These are phyloP conservation scores for Aspergillus candidus DNA, from an alignment of 2,329 filamentous ascomycete species.

Conservation along the genomic window DNA sequence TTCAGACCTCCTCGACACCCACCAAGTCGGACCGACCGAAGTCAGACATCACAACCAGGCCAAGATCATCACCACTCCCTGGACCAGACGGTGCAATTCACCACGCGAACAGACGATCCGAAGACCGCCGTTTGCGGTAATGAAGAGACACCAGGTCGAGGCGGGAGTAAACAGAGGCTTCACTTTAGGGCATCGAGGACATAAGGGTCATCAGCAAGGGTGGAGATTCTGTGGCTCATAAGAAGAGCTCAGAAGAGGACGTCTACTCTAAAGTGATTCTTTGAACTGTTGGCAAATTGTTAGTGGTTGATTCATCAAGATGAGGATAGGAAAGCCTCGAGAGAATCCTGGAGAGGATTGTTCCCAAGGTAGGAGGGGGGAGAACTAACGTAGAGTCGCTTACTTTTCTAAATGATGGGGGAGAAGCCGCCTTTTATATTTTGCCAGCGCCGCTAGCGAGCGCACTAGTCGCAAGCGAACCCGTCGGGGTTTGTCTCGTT, in stretches of 20 bases:
- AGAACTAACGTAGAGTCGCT: constrained; percentile 41
- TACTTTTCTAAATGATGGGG: constrained; percentile 30
- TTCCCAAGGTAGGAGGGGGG: constrained; percentile 20
- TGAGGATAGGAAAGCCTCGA: no score
- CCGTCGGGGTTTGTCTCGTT: constrained; percentile 15
- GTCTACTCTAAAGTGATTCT: constrained; percentile 99
- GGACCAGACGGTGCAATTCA: constrained; percentile 48
- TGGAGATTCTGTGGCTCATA: constrained; percentile 86
- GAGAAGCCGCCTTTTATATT: constrained; percentile 23
- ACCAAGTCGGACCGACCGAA: constrained; percentile 72
- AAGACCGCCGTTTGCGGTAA: constrained; percentile 10
- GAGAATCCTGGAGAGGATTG: not conserved
- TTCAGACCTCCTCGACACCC: constrained; percentile 89
- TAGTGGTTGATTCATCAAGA: constrained; percentile 12
- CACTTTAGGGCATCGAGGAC: constrained; percentile 88
- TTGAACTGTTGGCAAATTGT: constrained; percentile 37
- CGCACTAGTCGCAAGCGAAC: constrained; percentile 26
- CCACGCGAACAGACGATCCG: constrained; percentile 33
- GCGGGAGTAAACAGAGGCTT: constrained; percentile 55
- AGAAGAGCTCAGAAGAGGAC: constrained; percentile 86
- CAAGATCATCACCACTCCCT: constrained; percentile 95
- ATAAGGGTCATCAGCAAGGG: constrained; percentile 85
- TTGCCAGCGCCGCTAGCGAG: not conserved
- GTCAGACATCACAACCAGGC: constrained; percentile 64
- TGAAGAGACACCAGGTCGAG: constrained; percentile 22